Base-by-base conservation (phyloP, 768 basidiomycete species). In the Paxillus involutus region DNA sequence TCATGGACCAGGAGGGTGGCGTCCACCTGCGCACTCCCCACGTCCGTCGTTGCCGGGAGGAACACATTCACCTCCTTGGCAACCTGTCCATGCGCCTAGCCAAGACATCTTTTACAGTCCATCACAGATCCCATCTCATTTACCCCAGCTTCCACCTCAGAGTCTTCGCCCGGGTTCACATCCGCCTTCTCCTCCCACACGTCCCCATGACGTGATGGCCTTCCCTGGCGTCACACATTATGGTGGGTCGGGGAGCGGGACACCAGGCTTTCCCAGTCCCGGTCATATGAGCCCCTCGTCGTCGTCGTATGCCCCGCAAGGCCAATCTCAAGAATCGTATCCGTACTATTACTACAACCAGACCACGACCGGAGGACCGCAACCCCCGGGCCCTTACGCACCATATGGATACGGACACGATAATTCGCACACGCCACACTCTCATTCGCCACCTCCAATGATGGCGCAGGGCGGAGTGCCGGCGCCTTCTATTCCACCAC, bases 401-500 rank as follows among this genome's bases (percentile, higher is more conserved):
- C 45, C 49, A 16, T 26, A 56, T 3, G 59, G 44, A n/a, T 32
- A 45, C 4, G 29, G 35, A 12, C 12, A 32, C 49, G 32, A 42
- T 21, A 7, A 16, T 3, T 36, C 47, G 29, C 44, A 44, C 8
- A 14, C 52, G 6, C 37, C 19, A 17, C 33, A n/a, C 11, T 39
- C 39, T 10, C 44, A 42, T 24, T 44, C 50, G n/a, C 21, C 43
- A 4, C 33, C 40, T 32, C 41, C 41, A 12, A 35, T 46, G 21
- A 42, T 33, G 39, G 36, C 24, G n/a, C 30, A 49, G 24, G 57
- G 58, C n/a, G 50, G 64, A 39, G 58, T 53, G 7, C 30, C 62
- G 53, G 50, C 62, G 53, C 51, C 72, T 37, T 14, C 35, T 35
- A 57, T 71, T 46, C 72, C 71, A 21, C 70, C 70, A 53, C 70